phyloP scores from a whole-genome alignment of 2,329 filamentous ascomycete genomes.

The Colletotrichum sp. region DNA sequence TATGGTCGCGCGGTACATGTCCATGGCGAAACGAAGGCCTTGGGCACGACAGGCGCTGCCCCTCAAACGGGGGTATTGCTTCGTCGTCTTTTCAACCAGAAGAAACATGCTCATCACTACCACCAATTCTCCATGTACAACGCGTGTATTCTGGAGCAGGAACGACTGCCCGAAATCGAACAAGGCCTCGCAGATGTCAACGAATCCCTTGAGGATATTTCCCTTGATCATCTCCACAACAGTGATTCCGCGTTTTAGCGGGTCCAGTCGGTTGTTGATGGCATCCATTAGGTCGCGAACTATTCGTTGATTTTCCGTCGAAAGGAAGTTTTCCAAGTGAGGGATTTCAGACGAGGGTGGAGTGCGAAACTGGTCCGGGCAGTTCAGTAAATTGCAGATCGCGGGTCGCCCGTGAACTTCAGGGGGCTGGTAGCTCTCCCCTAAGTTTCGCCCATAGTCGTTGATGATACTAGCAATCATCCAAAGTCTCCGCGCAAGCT shows the following conservation, averaged over 20 bases:
- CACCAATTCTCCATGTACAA: not conserved
- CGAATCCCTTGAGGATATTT: fast-evolving
- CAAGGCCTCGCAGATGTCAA: not conserved
- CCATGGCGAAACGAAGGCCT: not conserved
- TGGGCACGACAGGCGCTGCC: not conserved
- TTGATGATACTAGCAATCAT: not conserved
- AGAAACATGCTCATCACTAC: not conserved
- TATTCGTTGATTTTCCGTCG: fast-evolving
- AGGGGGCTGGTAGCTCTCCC: not conserved
- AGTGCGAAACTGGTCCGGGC: not conserved
- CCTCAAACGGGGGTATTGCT: fast-evolving
- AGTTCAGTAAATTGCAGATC: fast-evolving
- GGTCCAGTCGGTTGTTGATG: not conserved
- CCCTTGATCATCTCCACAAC: not conserved
- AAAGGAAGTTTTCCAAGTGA: not conserved
- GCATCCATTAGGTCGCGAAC: not conserved
- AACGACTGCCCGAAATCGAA: not conserved
- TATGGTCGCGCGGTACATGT: fast-evolving
- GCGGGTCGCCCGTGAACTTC: not conserved
- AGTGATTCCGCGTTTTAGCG: not conserved
- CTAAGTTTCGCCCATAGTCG: not conserved
- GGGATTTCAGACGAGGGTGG: not conserved
- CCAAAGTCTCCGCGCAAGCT: not conserved
- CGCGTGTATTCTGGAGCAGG: fast-evolving
- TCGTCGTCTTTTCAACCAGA: fast-evolving